Percentiles rank a stretch among this genome's conserved stretches.
Conservation (phyloP, 176 grass and related monocot species). For the Carex littledalei region DNA sequence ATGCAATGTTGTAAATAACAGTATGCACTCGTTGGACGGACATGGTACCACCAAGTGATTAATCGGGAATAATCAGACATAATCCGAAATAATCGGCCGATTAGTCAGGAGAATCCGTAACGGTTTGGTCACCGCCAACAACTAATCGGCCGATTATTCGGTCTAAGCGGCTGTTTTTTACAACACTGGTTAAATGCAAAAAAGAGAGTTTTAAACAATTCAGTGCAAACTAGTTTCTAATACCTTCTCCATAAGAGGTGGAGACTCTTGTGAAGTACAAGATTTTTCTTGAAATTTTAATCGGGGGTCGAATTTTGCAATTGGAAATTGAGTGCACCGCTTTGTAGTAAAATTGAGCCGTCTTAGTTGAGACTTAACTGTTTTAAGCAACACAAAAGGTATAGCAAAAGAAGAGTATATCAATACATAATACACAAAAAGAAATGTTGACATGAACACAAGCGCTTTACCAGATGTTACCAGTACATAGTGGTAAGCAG, state of each 20-base stretch:
- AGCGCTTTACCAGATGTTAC: background rate
- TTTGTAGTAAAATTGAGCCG: constrained; percentile 27
- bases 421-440: constrained; percentile 8
- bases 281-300: constrained; percentile 46
- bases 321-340: constrained; percentile 59
- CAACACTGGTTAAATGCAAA: background rate
- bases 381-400: constrained; percentile 43
- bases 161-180: no score
- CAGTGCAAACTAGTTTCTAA: constrained; percentile 3
- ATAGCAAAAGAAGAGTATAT: constrained; percentile 12
- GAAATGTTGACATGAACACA: background rate
- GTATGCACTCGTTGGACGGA: no score
- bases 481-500: background rate
- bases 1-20: no score
- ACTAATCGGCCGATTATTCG: no score
- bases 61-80: no score
- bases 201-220: background rate
- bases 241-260: constrained; percentile 72
- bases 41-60: no score
- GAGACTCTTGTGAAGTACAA: constrained; percentile 36
- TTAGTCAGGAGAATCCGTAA: no score
- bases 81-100: no score
- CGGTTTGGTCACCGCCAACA: no score
- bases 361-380: constrained; percentile 61
- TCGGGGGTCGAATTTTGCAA: constrained; percentile 72